These are phyloP conservation scores for Fusarium setosum DNA, from an alignment of 2,329 filamentous ascomycete genomes.

Conservation along the genomic window DNA sequence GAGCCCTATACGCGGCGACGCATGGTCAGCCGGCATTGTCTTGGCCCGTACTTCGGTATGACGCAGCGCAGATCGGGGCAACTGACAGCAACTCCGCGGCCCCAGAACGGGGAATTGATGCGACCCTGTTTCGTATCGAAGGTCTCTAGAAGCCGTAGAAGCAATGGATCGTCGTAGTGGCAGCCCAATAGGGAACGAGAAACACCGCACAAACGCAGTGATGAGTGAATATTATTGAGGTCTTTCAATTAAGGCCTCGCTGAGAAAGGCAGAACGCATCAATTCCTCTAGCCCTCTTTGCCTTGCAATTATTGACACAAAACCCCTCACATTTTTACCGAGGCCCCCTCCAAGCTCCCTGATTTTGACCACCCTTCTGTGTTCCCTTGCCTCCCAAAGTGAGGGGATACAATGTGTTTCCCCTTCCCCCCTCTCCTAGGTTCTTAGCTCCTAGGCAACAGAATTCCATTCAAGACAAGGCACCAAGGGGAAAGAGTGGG, in stretches of 20 bases:
- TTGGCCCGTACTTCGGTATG: slow-evolving; percentile 34
- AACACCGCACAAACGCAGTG: slow-evolving; percentile 2
- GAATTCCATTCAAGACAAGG: slow-evolving; percentile 25
- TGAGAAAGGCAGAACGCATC: no score
- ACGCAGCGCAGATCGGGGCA: slow-evolving; percentile 27
- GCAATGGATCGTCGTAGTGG: neutral
- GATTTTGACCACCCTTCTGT: neutral
- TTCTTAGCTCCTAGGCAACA: no score
- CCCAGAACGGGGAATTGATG: slow-evolving; percentile 17
- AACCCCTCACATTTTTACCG: no score
- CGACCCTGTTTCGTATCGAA: slow-evolving; percentile 18
- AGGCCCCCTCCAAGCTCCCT: neutral
- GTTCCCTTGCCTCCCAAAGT: neutral
- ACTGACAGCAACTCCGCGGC: slow-evolving; percentile 21
- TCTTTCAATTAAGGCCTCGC: no score
- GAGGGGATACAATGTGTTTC: neutral
- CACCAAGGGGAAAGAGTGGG: slow-evolving; percentile 3
- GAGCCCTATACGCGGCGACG: slow-evolving; percentile 32
- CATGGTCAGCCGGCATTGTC: slow-evolving; percentile 33
- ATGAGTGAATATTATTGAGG: neutral
- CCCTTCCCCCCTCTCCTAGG: neutral
- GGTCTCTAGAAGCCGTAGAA: slow-evolving; percentile 19
- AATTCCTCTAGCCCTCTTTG: no score
- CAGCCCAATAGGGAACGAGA: slow-evolving; percentile 10
- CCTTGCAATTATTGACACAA: no score